These are phyloP conservation scores for Cryptosporidium xiaoi DNA, from an alignment of 169 alveolate genomes.

Conservation along the genomic window DNA sequence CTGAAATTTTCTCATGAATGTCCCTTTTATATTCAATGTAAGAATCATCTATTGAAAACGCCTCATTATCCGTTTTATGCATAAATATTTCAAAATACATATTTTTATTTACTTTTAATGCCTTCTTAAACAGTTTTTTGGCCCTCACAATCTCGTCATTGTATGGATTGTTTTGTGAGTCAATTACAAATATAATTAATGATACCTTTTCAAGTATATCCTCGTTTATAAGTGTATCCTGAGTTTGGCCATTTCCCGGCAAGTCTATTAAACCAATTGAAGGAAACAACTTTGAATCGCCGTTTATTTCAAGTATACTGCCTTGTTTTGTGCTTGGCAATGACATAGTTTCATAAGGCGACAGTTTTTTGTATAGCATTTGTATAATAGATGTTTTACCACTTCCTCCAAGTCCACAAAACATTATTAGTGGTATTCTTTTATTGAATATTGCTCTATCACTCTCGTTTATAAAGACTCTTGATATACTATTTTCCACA, in stretches of 20 bases:
- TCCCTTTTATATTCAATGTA: slow-evolving; percentile 60
- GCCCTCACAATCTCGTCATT: slow-evolving; percentile 69
- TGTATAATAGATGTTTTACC: slow-evolving; percentile 82
- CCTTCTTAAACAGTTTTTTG: slow-evolving; percentile 46
- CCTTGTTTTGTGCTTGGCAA: slow-evolving; percentile 74
- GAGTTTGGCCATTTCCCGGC: slow-evolving; percentile 76
- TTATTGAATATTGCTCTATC: slow-evolving; percentile 33
- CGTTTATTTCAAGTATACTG: slow-evolving; percentile 51
- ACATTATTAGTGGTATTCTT: slow-evolving; percentile 72
- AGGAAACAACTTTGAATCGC: slow-evolving; percentile 74
- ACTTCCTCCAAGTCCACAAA: slow-evolving; percentile 77
- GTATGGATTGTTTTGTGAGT: slow-evolving; percentile 84
- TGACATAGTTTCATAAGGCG: slow-evolving; percentile 82
- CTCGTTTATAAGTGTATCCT: slow-evolving; percentile 60
- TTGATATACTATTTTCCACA: not conserved
- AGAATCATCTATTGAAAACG: slow-evolving; percentile 37
- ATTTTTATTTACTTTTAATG: slow-evolving; percentile 20
- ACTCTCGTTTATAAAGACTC: slow-evolving; percentile 19
- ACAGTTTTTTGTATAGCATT: slow-evolving; percentile 78
- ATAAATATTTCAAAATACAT: slow-evolving; percentile 37
- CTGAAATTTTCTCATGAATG: slow-evolving; percentile 50
- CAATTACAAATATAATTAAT: slow-evolving; percentile 84
- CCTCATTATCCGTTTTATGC: slow-evolving; percentile 55
- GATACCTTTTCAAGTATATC: slow-evolving; percentile 76
- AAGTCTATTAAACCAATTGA: slow-evolving; percentile 74